phyloP scores from a whole-genome alignment of 225 moss, liverwort and hornwort species.

The Sphagnum tenellum region DNA sequence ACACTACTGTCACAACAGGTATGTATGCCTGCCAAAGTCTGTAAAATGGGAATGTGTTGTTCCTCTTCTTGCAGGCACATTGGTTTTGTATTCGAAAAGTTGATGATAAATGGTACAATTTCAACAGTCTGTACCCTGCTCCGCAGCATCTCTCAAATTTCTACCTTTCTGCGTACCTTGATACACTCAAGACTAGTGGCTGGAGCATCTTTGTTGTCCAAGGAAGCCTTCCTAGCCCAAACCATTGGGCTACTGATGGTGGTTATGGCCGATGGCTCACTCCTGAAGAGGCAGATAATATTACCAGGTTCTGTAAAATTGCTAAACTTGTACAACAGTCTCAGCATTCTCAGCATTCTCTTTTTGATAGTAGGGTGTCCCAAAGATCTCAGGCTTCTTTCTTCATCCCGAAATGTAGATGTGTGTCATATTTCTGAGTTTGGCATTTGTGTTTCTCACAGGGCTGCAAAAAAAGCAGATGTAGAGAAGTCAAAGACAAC shows the following conservation, averaged over 20 bases:
- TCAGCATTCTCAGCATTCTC: not conserved
- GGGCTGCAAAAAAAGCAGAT: constrained; percentile 29
- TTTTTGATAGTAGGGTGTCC: not conserved
- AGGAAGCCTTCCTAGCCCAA: constrained; percentile 38
- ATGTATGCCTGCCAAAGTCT: too few species aligned
- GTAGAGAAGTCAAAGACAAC: constrained; percentile 21
- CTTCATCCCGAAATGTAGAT: not conserved
- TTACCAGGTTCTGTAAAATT: constrained; percentile 17
- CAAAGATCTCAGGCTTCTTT: not conserved
- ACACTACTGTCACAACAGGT: too few species aligned
- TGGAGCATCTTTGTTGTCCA: constrained; percentile 62
- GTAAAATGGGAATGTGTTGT: too few species aligned
- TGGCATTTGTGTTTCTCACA: constrained; percentile 4
- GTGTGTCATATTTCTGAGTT: too few species aligned
- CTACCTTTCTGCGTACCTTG: constrained; percentile 59
- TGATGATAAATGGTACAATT: constrained; percentile 53
- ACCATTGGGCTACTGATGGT: constrained; percentile 32
- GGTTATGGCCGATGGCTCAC: constrained; percentile 51
- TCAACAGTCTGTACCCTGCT: constrained; percentile 61
- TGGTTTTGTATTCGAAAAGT: constrained; percentile 67
- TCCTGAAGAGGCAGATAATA: constrained; percentile 44
- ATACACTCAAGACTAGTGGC: constrained; percentile 44
- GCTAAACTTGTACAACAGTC: not conserved
- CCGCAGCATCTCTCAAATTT: constrained; percentile 51
- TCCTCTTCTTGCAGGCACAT: constrained; percentile 28